phyloP scores from a whole-genome alignment of 495 filamentous ascomycete genomes.

The Rostrohypoxylon terebratum region DNA sequence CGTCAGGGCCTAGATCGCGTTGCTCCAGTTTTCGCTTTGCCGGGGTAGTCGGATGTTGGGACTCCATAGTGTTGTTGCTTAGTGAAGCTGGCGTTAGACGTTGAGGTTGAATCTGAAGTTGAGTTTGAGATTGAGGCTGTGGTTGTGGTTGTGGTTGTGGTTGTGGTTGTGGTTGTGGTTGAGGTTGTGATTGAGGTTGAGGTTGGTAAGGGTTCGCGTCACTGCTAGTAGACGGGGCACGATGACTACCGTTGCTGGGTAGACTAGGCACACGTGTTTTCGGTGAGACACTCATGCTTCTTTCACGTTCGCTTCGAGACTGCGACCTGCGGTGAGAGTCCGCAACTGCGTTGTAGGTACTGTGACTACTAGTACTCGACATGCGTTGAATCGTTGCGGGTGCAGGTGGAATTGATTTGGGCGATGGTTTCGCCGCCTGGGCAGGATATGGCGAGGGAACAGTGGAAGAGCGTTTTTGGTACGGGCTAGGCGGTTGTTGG shows the following conservation, averaged over 20 bases:
- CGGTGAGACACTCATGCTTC: slow-evolving; percentile 72
- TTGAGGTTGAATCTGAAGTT: no score
- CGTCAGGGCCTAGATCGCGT: slow-evolving; percentile 58
- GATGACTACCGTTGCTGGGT: slow-evolving; percentile 58
- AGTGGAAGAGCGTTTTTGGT: slow-evolving; percentile 62
- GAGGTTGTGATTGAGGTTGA: slow-evolving; percentile 13
- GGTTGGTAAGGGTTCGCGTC: slow-evolving; percentile 56
- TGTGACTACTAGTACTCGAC: slow-evolving; percentile 55
- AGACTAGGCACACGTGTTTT: slow-evolving; percentile 69
- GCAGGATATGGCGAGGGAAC: slow-evolving; percentile 49
- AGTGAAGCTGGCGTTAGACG: slow-evolving; percentile 49
- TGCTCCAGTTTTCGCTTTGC: slow-evolving; percentile 68
- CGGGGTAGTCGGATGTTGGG: slow-evolving; percentile 52
- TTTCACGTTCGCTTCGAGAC: slow-evolving; percentile 65
- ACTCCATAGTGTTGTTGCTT: slow-evolving; percentile 45
- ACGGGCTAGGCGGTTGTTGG: slow-evolving; percentile 64
- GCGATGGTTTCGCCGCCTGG: slow-evolving; percentile 51
- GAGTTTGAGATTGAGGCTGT: no score
- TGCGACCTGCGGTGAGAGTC: slow-evolving; percentile 52
- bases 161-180: slow-evolving; percentile 18
- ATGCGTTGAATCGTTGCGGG: slow-evolving; percentile 61
- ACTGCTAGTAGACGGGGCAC: slow-evolving; percentile 52
- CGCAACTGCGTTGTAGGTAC: slow-evolving; percentile 55
- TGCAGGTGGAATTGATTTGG: slow-evolving; percentile 51
- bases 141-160: neutral